Evolutionary conservation across 2,329 filamentous ascomycete genomes (phyloP).

Genomic region (Sclerotinia nivalis): DNA sequence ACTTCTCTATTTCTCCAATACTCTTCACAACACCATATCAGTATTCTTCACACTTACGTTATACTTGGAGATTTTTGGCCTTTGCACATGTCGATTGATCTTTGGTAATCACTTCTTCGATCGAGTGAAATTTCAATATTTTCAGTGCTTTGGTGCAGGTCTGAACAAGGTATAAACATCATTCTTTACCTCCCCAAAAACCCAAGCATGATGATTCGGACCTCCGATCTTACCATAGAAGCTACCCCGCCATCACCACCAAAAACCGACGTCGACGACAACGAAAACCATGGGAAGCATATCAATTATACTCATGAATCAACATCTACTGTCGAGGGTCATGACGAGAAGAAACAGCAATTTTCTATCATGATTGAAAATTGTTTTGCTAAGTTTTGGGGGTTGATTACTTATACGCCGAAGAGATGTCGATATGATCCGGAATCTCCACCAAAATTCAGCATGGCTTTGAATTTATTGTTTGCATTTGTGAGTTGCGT

Average conservation of each 20-base stretch:
- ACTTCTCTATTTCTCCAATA: neutral
- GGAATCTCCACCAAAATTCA: conserved; percentile 66
- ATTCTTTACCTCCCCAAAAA: neutral
- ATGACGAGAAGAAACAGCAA: conserved; percentile 23
- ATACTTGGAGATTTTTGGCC: too few species aligned
- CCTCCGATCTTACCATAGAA: neutral
- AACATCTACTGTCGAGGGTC: conserved; percentile 22
- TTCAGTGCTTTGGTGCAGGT: too few species aligned
- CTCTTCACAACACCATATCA: neutral
- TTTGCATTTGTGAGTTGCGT: conserved; percentile 50
- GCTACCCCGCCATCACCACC: conserved; percentile 1
- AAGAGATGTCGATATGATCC: conserved; percentile 68
- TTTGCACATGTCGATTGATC: neutral
- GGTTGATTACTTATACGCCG: conserved; percentile 58
- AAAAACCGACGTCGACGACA: neutral
- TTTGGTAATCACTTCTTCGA: neutral
- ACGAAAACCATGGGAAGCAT: neutral
- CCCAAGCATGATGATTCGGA: conserved; percentile 5
- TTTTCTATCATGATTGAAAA: conserved; percentile 29
- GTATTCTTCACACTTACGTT: neutral
- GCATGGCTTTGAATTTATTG: conserved; percentile 66
- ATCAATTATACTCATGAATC: conserved; percentile 25
- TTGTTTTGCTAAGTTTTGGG: conserved; percentile 27
- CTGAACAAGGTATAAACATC: neutral
- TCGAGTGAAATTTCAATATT: neutral